Evolutionary conservation across 73 alveolate species (phyloP), one percentile per base, ranked within the genome.

Genomic region (Halteria grandinella): DNA sequence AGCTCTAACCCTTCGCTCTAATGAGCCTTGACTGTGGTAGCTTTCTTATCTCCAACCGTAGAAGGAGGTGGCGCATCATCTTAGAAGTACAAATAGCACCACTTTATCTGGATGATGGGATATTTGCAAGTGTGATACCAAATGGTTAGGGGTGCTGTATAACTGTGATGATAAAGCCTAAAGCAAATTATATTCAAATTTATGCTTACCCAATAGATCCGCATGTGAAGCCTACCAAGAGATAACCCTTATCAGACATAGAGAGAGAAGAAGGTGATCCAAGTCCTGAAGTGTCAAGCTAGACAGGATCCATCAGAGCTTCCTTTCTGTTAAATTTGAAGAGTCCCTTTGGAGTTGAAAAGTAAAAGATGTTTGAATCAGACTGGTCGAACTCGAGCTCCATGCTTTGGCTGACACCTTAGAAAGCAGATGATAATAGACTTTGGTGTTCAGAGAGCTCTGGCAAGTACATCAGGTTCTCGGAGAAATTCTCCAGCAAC

Each of bases 141-240:
- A 2, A 82, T 41, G 2, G 91, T 52, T 6, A 82, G 29, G 4
- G 91, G 91, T 7, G 47, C 53, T 7, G 85, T 71, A 43, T 52
- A 82, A 70, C 17, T 29, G n/a, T 70, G 36, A 33, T 77, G 66
- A 37, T 39, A 77, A 50, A 77, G 44, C 0, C 81, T 63, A 60
- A 59, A 54, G 39, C 17, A 28, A 14, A 20, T 0, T 29, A 29
- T 24, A 43, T 50, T 43, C 28, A 52, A 10, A 23, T 6, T 18
- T 18, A 39, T n/a, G 47, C 69, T 66, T 66, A 77, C 81, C 86
- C 82, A 47, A 82, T 69, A 11, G 91, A 82, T n/a, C 91, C 91
- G 28, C 82, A 80, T 24, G 82, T 41, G 50, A 82, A 82, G 24
- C 91, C 91, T 1, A 39, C 81, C 17, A 82, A 70, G 10, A 82